A percentile compares a stretch with the other conserved stretches of the same genome.
Conservation (phyloP, 2,329 filamentous ascomycete genomes). For the Canariomyces notabilis region DNA sequence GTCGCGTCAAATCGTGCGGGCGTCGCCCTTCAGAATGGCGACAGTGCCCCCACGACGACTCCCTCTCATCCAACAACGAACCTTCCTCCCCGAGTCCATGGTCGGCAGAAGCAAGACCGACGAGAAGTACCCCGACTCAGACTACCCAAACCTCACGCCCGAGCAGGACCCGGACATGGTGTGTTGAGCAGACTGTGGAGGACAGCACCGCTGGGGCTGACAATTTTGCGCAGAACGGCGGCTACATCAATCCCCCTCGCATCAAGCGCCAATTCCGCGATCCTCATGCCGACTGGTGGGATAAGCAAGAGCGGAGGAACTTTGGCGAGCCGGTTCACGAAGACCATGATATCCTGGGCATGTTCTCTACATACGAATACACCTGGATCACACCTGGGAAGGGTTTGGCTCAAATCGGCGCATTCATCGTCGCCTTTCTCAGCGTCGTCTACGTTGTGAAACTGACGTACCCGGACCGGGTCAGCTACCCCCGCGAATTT, state of each 20-base stretch:
- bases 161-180: conserved; percentile 64
- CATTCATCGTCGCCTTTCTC: conserved; percentile 60
- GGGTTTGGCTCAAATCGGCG: conserved; percentile 62
- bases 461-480: conserved; percentile 66
- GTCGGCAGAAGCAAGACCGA: conserved; percentile 44
- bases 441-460: conserved; percentile 64
- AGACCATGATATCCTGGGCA: conserved; percentile 87
- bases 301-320: conserved; percentile 94
- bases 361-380: conserved; percentile 87
- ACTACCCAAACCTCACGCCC: conserved; percentile 45
- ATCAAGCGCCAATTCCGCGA: conserved; percentile 91
- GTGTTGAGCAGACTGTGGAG: conserved; percentile 19
- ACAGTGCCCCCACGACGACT: conserved; percentile 45
- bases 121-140: conserved; percentile 48
- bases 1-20: conserved; percentile 53
- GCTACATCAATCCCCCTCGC: conserved; percentile 71
- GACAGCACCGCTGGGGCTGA: conserved; percentile 17
- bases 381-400: conserved; percentile 71
- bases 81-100: conserved; percentile 48
- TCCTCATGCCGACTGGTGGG: conserved; percentile 92
- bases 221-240: conserved; percentile 61
- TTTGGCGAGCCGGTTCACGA: conserved; percentile 96
- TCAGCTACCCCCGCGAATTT: conserved; percentile 64
- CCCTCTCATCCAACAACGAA: conserved; percentile 52
- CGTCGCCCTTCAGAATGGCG: conserved; percentile 42